Evolutionary conservation across 345 rosid species (phyloP), one percentile per base, ranked within the genome.

Genomic region (Isatis tinctoria): DNA sequence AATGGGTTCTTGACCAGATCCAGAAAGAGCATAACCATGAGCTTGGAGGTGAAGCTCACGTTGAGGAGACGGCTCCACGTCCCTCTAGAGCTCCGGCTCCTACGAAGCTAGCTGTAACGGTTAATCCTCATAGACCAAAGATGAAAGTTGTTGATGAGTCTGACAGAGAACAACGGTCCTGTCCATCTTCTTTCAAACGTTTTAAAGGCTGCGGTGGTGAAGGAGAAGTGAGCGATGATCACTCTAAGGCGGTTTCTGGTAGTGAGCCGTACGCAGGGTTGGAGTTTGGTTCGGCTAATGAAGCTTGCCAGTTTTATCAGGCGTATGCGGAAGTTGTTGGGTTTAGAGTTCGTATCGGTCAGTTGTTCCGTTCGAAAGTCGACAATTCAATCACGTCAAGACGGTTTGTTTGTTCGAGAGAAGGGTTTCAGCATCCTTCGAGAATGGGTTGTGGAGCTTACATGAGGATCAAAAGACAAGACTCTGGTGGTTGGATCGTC

Each of bases 381-480:
- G 95, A 91, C 58, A 90, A 88, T 3, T 89, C 94, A 0, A 81
- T 93, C 54, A 93, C 98, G 5, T 93, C 96, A 5, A 69, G 97
- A 66, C 77, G 96, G 65, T 93, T 93, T 80, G 98, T 93, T 56
- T 93, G 96, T 82, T 93, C 96, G 0, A 91, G 87, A 78, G 98
- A 93, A 85, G 98, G 98, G 59, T 89, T 89, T 83, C 95, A 91
- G 76, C 98, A 91, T 73, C 98, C 98, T 44, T 87, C 97, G 6
- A 85, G 97, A 71, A 83, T 91, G 48, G 98, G 98, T 6, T 93
- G 98, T 68, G 91, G 96, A 24, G 95, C 97, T 72, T 89, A 85
- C 83, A 91, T 91, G 97, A 85, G 96, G 82, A 89, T 93, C 61
- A 93, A 93, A 83, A 88, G 85, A 65, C 92, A 89, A 79, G 94